Evolutionary conservation across 148 eudicot species (phyloP).

Genomic region (Dianthus caryophyllus): DNA sequence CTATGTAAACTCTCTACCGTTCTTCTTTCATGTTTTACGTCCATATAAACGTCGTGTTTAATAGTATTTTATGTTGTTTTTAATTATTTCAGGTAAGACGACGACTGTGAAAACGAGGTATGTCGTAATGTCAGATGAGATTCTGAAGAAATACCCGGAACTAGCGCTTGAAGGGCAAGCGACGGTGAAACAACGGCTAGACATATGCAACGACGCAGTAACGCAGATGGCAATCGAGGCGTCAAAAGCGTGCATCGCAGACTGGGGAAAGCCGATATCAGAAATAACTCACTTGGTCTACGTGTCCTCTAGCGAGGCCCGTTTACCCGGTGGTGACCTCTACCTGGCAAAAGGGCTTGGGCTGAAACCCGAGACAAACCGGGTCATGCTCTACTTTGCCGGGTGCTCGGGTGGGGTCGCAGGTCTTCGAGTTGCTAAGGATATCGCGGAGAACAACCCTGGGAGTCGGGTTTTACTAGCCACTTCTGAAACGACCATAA

Average conservation of each 20-base stretch:
- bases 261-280: constrained; percentile 69
- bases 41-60: too few relatives aligned
- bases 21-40: too few relatives aligned
- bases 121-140: constrained; percentile 95
- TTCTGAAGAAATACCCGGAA: constrained; percentile 77
- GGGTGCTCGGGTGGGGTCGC: constrained; percentile 98
- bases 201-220: constrained; percentile 88
- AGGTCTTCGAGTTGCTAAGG: constrained; percentile 84
- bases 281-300: constrained; percentile 93
- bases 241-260: constrained; percentile 58
- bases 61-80: constrained; percentile 1
- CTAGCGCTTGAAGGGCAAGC: constrained; percentile 78
- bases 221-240: constrained; percentile 95
- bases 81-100: constrained; percentile 59
- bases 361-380: constrained; percentile 56
- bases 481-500: constrained; percentile 86
- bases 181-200: constrained; percentile 75
- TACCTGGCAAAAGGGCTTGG: constrained; percentile 83
- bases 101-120: constrained; percentile 96
- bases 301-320: constrained; percentile 93
- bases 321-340: constrained; percentile 86
- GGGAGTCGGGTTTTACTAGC: constrained; percentile 81
- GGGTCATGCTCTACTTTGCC: constrained; percentile 76
- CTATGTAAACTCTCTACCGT: constrained; percentile 47
- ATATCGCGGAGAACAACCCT: constrained; percentile 93